phyloP scores from a whole-genome alignment of 1,139 yeast genomes.

The Saccharomyces hybrid region DNA sequence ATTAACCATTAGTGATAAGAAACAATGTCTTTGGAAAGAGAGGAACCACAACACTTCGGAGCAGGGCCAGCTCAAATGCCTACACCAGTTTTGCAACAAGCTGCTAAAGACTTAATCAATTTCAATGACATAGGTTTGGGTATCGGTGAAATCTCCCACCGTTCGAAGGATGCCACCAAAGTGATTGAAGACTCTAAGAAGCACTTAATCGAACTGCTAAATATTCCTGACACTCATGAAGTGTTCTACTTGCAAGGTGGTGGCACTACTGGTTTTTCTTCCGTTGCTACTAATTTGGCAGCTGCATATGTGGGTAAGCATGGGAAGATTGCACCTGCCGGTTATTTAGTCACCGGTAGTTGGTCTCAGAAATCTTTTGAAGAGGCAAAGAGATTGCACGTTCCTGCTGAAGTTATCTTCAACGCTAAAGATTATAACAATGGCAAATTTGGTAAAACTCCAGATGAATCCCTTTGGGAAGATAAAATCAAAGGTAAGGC shows the following conservation, averaged over 20 bases:
- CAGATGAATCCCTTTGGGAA: conserved; percentile 58
- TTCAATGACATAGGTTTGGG: conserved; percentile 71
- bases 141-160: conserved; percentile 91
- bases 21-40: conserved; percentile 43
- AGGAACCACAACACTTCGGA: conserved; percentile 80
- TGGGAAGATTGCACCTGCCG: conserved; percentile 70
- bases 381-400: conserved; percentile 80
- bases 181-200: conserved; percentile 73
- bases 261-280: conserved; percentile 91
- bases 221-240: conserved; percentile 86
- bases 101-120: conserved; percentile 72
- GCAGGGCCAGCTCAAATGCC: conserved; percentile 97
- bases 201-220: conserved; percentile 53
- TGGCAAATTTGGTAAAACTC: conserved; percentile 61
- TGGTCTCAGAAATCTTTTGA: conserved; percentile 88
- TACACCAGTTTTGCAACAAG: conserved; percentile 72
- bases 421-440: conserved; percentile 47
- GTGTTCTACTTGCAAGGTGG: conserved; percentile 96
- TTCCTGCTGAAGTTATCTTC: conserved; percentile 61
- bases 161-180: conserved; percentile 72
- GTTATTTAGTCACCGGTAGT: conserved; percentile 82
- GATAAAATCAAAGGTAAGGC: conserved; percentile 36
- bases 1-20: not conserved
- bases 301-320: conserved; percentile 62
- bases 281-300: conserved; percentile 73